These are phyloP conservation scores for Kwoniella mangroviensis DNA, from an alignment of 768 basidiomycete genomes.

Conservation along the genomic window DNA sequence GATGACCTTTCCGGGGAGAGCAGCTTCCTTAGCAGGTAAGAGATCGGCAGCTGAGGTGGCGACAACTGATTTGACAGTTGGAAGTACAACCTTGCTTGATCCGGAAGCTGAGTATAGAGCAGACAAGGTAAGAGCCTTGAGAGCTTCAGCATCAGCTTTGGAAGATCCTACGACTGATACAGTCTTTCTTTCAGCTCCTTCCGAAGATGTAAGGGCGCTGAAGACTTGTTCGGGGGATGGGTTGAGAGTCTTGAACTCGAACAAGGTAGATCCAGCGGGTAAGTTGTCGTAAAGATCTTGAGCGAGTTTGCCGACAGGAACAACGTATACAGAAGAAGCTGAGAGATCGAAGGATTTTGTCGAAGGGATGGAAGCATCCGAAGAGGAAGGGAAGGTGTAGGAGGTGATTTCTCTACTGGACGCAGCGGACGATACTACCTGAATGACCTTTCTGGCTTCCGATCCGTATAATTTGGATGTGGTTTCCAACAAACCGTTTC, in stretches of 20 bases:
- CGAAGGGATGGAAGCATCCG: conserved; percentile 60
- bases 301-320: conserved; percentile 37
- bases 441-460: conserved; percentile 66
- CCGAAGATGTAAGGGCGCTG: conserved; percentile 33
- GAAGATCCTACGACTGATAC: conserved; percentile 42
- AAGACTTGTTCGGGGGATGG: conserved; percentile 41
- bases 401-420: conserved; percentile 76
- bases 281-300: conserved; percentile 12
- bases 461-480: conserved; percentile 76
- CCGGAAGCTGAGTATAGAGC: conserved; percentile 50
- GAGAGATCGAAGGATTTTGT: conserved; percentile 42
- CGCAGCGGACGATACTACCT: conserved; percentile 87
- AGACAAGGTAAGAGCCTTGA: conserved; percentile 49
- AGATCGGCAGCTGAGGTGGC: conserved; percentile 26
- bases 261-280: conserved; percentile 23
- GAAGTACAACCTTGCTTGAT: conserved; percentile 38
- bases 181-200: conserved; percentile 33
- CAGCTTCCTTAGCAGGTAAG: not conserved
- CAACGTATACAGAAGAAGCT: conserved; percentile 40
- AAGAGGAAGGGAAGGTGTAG: conserved; percentile 60
- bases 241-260: conserved; percentile 40
- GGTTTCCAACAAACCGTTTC: conserved; percentile 79
- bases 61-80: conserved; percentile 46
- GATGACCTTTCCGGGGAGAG: conserved; percentile 61
- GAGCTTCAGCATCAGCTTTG: conserved; percentile 42